Percentiles rank a stretch among this genome's conserved stretches.
Evolutionary conservation across 2,329 filamentous ascomycete species (phyloP).

Genomic region (Ophiocordyceps sinensis): DNA sequence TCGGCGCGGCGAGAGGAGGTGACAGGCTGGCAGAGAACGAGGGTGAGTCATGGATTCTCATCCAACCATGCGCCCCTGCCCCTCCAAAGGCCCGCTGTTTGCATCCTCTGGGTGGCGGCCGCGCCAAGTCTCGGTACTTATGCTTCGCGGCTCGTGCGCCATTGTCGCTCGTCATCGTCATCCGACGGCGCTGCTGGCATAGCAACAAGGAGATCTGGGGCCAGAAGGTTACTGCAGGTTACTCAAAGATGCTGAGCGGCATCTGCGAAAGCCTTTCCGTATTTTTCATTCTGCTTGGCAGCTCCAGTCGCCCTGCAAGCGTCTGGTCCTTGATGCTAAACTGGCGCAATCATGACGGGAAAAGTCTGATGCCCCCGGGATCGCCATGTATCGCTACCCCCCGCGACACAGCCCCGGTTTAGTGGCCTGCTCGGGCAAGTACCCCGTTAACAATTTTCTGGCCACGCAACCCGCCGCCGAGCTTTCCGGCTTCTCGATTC

Average conservation of each 20-base stretch:
- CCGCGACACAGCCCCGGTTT: slow-evolving; percentile 10
- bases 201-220: background rate
- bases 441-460: slow-evolving; percentile 24
- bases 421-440: slow-evolving; percentile 12
- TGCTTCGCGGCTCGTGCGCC: background rate
- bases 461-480: slow-evolving; percentile 4
- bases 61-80: slow-evolving; percentile 11
- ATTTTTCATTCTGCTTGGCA: background rate
- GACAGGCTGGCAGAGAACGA: slow-evolving; percentile 1
- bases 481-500: slow-evolving; percentile 1
- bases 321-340: background rate
- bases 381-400: slow-evolving; percentile 14
- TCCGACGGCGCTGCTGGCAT: background rate
- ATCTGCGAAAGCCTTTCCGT: background rate
- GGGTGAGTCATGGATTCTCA: slow-evolving; percentile 15
- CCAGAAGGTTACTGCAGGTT: background rate
- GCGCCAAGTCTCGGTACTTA: slow-evolving; percentile 9
- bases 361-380: slow-evolving; percentile 16
- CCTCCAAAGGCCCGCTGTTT: slow-evolving; percentile 14
- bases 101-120: slow-evolving; percentile 17
- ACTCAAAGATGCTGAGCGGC: background rate
- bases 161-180: background rate
- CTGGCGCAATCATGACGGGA: slow-evolving; percentile 3
- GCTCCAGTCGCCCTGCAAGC: background rate
- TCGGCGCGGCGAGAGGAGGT: slow-evolving; percentile 2